Percentiles rank a stretch among this genome's conserved stretches.
phyloP scores from a whole-genome alignment of 2,329 filamentous ascomycete genomes.

The Aureobasidium namibiae region DNA sequence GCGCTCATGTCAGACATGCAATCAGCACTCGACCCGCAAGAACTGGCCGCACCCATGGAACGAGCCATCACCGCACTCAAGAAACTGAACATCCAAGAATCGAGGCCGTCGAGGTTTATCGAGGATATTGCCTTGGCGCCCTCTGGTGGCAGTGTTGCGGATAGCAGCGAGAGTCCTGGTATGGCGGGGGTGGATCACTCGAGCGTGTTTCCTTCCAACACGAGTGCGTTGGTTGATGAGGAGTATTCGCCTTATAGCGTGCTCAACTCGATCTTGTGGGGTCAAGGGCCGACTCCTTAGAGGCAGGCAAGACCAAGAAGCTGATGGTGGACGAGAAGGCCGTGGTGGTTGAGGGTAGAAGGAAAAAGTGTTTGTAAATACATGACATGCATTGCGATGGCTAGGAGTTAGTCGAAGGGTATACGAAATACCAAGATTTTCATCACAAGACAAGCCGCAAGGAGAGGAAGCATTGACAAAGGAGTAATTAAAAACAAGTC shows the following conservation, averaged over 20 bases:
- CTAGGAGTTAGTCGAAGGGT: not conserved
- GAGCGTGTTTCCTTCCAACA: not conserved
- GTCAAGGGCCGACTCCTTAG: conserved; percentile 15
- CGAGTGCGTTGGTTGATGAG: conserved; percentile 26
- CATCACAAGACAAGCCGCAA: not conserved
- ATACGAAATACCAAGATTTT: not conserved
- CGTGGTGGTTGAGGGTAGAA: not conserved
- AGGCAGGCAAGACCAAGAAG: not conserved
- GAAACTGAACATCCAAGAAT: conserved; percentile 31
- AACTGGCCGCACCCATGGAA: conserved; percentile 40
- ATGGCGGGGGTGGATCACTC: conserved; percentile 10
- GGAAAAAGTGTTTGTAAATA: not conserved
- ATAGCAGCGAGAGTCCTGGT: conserved; percentile 5
- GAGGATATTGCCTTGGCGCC: conserved; percentile 16
- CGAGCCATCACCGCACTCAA: conserved; percentile 39
- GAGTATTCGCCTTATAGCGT: conserved; percentile 40
- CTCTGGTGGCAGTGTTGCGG: not conserved
- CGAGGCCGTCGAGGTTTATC: conserved; percentile 18
- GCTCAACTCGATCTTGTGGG: conserved; percentile 42
- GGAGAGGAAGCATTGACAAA: too few species aligned
- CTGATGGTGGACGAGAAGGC: too few species aligned
- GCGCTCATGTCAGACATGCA: conserved; percentile 39
- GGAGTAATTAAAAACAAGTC: too few species aligned
- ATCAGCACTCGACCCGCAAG: conserved; percentile 37
- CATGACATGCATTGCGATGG: not conserved